These are phyloP conservation scores for Leccinum truebloodii DNA, from an alignment of 768 basidiomycete species.

Conservation along the genomic window DNA sequence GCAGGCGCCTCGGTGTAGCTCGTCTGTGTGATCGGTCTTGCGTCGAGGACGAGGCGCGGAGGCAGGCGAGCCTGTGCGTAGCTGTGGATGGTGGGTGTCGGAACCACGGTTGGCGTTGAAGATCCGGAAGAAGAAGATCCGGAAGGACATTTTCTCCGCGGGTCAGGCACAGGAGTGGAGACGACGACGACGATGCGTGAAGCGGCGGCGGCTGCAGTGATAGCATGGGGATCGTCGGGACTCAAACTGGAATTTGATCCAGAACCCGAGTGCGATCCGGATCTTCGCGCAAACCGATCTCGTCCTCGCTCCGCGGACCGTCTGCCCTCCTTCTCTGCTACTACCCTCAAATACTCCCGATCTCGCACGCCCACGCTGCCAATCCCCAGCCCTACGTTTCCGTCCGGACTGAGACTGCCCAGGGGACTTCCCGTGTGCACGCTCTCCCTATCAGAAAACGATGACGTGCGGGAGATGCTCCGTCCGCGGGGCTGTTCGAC, in stretches of 20 bases:
- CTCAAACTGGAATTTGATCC: constrained; percentile 39
- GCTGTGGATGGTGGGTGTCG: constrained; percentile 9
- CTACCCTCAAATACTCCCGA: constrained; percentile 25
- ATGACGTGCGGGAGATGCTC: constrained; percentile 54
- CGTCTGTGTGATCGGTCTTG: constrained; percentile 30
- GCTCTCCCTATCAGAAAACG: constrained; percentile 54
- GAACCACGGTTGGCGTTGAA: constrained; percentile 18
- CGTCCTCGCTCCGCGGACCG: constrained; percentile 30
- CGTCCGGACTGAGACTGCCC: constrained; percentile 43
- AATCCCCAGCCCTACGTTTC: constrained; percentile 27
- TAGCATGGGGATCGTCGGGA: constrained; percentile 25
- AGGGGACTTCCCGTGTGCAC: constrained; percentile 37
- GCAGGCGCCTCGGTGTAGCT: constrained; percentile 22
- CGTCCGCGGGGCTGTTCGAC: constrained; percentile 47
- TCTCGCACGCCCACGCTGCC: constrained; percentile 38
- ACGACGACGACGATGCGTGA: constrained; percentile 6
- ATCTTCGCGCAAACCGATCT: constrained; percentile 29
- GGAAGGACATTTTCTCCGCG: constrained; percentile 16
- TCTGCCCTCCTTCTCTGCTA: constrained; percentile 31
- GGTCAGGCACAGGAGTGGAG: constrained; percentile 11
- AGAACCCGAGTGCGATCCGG: constrained; percentile 31
- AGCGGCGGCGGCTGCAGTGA: background rate
- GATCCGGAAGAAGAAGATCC: constrained; percentile 31
- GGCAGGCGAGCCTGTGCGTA: constrained; percentile 19
- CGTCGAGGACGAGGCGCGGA: constrained; percentile 31